phyloP scores from a whole-genome alignment of 163 green algal species.

The Chlamydomonas reinhardtii region DNA sequence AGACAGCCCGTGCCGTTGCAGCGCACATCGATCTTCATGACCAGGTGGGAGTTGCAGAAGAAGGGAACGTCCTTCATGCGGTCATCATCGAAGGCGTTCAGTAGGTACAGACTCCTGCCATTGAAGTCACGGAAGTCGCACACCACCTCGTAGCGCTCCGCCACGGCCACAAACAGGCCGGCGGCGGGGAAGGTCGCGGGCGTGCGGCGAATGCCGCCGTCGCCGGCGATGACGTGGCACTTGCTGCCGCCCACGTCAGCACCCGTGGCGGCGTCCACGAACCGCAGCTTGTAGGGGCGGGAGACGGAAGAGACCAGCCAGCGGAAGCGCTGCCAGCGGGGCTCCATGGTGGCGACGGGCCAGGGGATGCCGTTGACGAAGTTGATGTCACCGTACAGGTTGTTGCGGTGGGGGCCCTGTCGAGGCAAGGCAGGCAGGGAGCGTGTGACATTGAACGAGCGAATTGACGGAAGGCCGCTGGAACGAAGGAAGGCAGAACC shows the following conservation, averaged over 20 bases:
- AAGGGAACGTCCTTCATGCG: conserved; percentile 39
- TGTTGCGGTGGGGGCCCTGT: conserved; percentile 12
- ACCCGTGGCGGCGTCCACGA: not conserved
- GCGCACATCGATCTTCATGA: conserved; percentile 13
- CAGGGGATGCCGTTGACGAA: conserved; percentile 13
- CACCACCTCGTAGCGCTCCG: conserved; percentile 38
- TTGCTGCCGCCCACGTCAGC: not conserved
- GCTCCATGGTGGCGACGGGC: not conserved
- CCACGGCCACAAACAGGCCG: conserved; percentile 27
- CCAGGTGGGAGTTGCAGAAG: conserved; percentile 35
- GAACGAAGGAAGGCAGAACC: too few relatives aligned
- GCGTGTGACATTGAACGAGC: too few relatives aligned
- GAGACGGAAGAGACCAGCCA: not conserved
- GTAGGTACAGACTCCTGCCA: conserved; percentile 1
- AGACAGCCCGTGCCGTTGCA: not conserved
- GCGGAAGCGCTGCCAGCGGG: conserved; percentile 15
- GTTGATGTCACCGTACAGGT: conserved; percentile 47
- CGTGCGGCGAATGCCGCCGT: conserved; percentile 3
- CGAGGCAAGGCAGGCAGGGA: not conserved
- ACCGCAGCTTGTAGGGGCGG: conserved; percentile 7
- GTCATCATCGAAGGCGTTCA: conserved; percentile 10
- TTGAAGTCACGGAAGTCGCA: conserved; percentile 8
- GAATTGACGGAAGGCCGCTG: too few relatives aligned
- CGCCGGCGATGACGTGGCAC: conserved; percentile 24
- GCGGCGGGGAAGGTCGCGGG: conserved; percentile 1